Conservation (phyloP, 2,329 filamentous ascomycete genomes). For the Fusarium longipes region DNA sequence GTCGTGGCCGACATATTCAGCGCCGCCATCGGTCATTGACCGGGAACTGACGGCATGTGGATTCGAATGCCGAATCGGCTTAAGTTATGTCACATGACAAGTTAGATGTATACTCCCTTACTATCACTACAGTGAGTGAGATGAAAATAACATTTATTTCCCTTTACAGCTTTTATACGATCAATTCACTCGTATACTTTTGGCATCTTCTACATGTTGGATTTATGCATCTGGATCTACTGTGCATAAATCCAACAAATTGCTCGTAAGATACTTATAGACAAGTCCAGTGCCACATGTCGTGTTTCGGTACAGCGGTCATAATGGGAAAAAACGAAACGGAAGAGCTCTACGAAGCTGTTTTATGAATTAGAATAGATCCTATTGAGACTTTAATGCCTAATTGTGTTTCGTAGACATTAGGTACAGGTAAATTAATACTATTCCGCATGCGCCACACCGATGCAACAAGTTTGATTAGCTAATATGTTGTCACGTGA, state of each 20-base stretch:
- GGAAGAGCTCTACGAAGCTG: too few relatives aligned
- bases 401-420: too few relatives aligned
- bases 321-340: too few relatives aligned
- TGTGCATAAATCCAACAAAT: background rate
- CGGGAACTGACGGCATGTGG: conserved; percentile 40
- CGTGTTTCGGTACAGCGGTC: too few relatives aligned
- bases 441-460: background rate
- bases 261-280: background rate
- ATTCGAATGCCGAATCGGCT: conserved; percentile 41
- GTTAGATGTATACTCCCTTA: background rate
- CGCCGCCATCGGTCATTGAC: conserved; percentile 46
- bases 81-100: conserved; percentile 24
- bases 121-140: background rate
- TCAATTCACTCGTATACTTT: background rate
- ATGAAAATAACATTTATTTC: background rate
- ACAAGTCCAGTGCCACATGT: background rate
- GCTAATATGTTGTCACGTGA: conserved; percentile 6
- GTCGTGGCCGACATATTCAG: conserved; percentile 41
- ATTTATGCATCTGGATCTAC: background rate
- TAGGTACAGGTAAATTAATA: too few relatives aligned
- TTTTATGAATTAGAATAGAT: background rate
- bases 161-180: background rate
- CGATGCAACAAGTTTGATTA: conserved; percentile 5
- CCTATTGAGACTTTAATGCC: background rate
- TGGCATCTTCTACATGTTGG: background rate